Percentiles rank a stretch among this genome's conserved stretches.
Evolutionary conservation across 2,329 filamentous ascomycete species (phyloP).

Genomic region (Pseudogymnoascus sp.): DNA sequence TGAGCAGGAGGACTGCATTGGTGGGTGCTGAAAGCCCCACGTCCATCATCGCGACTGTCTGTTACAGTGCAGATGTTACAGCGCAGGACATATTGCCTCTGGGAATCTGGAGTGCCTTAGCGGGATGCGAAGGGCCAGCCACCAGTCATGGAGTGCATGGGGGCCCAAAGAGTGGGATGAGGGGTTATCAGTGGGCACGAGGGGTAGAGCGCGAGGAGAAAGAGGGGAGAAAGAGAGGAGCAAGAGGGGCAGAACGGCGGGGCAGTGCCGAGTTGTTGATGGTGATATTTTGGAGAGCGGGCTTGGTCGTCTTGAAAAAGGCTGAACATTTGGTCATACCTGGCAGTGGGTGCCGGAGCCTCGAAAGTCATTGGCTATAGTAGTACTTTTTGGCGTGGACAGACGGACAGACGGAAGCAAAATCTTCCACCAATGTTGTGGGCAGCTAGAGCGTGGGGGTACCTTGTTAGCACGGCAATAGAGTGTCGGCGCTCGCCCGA

Average conservation of each 20-base stretch:
- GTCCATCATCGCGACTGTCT: background rate
- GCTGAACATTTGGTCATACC: background rate
- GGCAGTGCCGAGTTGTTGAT: background rate
- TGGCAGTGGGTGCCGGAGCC: conserved; percentile 5
- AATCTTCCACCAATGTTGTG: conserved; percentile 6
- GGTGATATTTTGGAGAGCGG: background rate
- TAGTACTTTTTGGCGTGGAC: background rate
- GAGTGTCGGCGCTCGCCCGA: background rate
- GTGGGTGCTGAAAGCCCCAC: background rate
- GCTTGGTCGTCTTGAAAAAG: background rate
- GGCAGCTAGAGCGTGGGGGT: background rate
- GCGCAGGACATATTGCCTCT: background rate
- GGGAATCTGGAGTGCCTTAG: conserved; percentile 2
- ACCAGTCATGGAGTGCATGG: background rate
- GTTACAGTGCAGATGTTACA: background rate
- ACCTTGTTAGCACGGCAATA: background rate
- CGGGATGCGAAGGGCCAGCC: background rate
- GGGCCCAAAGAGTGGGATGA: background rate
- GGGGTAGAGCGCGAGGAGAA: background rate
- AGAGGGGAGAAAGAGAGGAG: background rate
- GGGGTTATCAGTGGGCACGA: background rate
- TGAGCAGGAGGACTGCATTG: background rate
- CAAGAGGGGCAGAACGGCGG: background rate
- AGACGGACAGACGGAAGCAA: background rate
- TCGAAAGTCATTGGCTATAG: background rate